Evolutionary conservation across 2,329 filamentous ascomycete species (phyloP).

Genomic region (Hysterium pulicare): DNA sequence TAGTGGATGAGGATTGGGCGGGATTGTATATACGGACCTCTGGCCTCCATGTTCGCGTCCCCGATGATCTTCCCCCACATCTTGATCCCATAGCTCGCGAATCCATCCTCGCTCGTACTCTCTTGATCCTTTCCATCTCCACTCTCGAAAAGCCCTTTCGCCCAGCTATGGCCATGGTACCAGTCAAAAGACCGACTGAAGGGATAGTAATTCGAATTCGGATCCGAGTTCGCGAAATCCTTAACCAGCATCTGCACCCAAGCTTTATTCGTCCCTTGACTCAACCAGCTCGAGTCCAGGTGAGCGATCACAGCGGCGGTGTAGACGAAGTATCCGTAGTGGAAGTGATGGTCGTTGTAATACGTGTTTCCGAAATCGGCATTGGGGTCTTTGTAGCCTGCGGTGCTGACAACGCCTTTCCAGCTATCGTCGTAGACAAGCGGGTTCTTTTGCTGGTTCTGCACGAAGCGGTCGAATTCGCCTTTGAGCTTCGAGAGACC

Average conservation of each 20-base stretch:
- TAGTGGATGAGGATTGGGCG: too few species aligned
- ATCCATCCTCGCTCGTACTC: constrained; percentile 84
- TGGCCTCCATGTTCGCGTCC: constrained; percentile 75
- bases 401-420: constrained; percentile 78
- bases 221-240: constrained; percentile 80
- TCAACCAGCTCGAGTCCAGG: constrained; percentile 72
- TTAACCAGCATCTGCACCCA: constrained; percentile 83
- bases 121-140: constrained; percentile 81
- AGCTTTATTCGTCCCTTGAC: constrained; percentile 59
- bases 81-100: constrained; percentile 83
- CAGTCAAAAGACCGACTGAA: constrained; percentile 85
- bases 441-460: constrained; percentile 45
- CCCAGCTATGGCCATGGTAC: constrained; percentile 94
- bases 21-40: constrained; percentile 37
- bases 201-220: constrained; percentile 61
- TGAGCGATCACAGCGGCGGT: constrained; percentile 78
- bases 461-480: constrained; percentile 47
- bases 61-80: constrained; percentile 84
- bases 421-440: constrained; percentile 60
- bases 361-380: constrained; percentile 82
- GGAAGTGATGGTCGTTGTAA: constrained; percentile 68
- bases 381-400: constrained; percentile 68
- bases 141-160: constrained; percentile 70
- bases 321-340: constrained; percentile 82
- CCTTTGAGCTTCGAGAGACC: constrained; percentile 49